Base-by-base conservation (phyloP, 1,139 yeast species). In the Scheffersomyces quercinus region DNA sequence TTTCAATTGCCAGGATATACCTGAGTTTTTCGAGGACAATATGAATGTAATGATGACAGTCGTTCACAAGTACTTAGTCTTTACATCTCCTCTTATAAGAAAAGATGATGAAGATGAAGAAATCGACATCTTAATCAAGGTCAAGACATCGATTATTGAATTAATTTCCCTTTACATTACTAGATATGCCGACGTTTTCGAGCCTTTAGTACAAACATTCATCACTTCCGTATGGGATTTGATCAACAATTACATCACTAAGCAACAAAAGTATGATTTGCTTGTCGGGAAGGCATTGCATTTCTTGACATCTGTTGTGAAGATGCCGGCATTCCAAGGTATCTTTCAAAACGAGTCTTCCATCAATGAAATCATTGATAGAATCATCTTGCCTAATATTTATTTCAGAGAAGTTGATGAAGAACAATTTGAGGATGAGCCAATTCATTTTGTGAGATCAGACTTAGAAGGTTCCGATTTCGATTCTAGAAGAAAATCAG, bases 1-100 rank as follows among this genome's bases (percentile, higher is more conserved):
- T 64, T 81, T 95, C 58, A 95, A 93, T 64, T 91, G 97, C 66
- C 99, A 95, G 67, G 99, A 95, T 67, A 85, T 95, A 43, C 99
- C 99, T 2, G 99, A 91, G 64, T 93, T 91, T 62, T 95, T 95
- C 60, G 99, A 95, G 67, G 99, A 95, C 65, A 82, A 95, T 62
- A 68, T 93, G 70, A 71, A 77, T 40, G 72, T 70, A 29, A 90
- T 96, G 44, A 88, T 95, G 95, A 75, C 75, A 9, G 79, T 91
- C 31, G 75, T 91, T 58, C 95, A 88, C 62, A 87, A 86, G 63
- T 93, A 90, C 61, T 73, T 93, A 48, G 68, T 77, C 30, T 88
- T 83, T 58, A 64, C 71, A 16, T 81, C 82, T 46, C 70, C 79
- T 0, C 51, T 83, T 35, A 60, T 85, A 14, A 77, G 75, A n/a